Evolutionary conservation across 345 rosid genomes (phyloP).

Genomic region (Psidium friedrichsthalianum): DNA sequence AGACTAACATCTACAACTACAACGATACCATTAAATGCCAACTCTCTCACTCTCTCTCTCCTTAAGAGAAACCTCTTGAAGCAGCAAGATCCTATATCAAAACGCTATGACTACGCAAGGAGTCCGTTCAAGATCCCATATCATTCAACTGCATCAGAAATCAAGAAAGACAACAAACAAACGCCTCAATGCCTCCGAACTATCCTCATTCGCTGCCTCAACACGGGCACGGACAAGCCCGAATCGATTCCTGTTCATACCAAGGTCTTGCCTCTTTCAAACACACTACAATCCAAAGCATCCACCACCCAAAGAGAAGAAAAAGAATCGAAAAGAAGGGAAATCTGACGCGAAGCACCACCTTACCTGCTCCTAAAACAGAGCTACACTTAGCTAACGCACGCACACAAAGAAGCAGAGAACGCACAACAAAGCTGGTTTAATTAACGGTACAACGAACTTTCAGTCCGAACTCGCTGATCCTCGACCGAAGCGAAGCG

Average conservation of each 20-base stretch:
- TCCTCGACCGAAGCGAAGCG: neutral
- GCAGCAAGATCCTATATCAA: neutral
- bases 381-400: neutral
- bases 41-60: no score
- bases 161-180: neutral
- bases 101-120: neutral
- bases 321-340: neutral
- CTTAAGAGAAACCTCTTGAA: neutral
- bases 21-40: neutral
- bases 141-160: neutral
- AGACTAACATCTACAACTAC: neutral
- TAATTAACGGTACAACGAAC: neutral
- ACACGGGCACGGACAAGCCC: neutral
- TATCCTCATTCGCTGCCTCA: neutral
- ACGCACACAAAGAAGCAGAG: neutral
- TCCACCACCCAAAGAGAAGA: neutral
- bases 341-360: neutral
- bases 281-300: neutral
- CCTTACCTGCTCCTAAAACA: neutral
- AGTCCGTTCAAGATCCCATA: neutral
- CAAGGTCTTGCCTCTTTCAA: neutral
- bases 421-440: neutral
- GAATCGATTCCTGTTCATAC: neutral
- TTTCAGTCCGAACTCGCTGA: neutral
- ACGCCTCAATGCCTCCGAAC: neutral